Conservation (phyloP, 2,329 filamentous ascomycete genomes). For the Apiospora saccharicola region DNA sequence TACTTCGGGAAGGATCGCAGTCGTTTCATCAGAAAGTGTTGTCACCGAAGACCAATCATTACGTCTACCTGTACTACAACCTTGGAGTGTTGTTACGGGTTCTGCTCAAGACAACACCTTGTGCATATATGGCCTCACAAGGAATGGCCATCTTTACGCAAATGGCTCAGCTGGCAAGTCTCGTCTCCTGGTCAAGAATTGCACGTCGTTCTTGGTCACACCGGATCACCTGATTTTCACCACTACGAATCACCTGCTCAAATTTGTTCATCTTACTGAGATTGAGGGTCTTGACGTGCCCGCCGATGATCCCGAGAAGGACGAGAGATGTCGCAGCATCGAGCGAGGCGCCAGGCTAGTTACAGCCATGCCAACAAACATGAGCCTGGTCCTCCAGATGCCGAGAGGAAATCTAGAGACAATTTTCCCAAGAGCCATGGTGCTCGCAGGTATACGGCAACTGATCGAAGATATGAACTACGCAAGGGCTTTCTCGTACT, state of each 20-base stretch:
- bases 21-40: constrained; percentile 41
- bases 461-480: constrained; percentile 85
- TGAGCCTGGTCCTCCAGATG: constrained; percentile 91
- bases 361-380: constrained; percentile 86
- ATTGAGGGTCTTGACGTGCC: constrained; percentile 81
- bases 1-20: not conserved
- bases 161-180: constrained; percentile 57
- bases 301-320: constrained; percentile 85
- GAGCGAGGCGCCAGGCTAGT: constrained; percentile 89
- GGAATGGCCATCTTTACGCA: constrained; percentile 79
- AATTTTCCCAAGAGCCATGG: constrained; percentile 90
- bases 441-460: constrained; percentile 85
- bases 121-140: constrained; percentile 70
- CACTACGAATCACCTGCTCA: constrained; percentile 89
- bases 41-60: constrained; percentile 30
- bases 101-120: constrained; percentile 49
- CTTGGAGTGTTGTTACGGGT: constrained; percentile 59
- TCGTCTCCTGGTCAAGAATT: constrained; percentile 79
- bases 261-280: constrained; percentile 84
- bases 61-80: constrained; percentile 56
- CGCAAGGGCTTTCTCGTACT: constrained; percentile 82
- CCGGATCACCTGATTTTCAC: constrained; percentile 87
- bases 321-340: constrained; percentile 90
- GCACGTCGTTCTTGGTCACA: constrained; percentile 88
- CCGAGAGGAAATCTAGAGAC: constrained; percentile 95